phyloP scores from a whole-genome alignment of 345 rosid species.

The Populus nigra region DNA sequence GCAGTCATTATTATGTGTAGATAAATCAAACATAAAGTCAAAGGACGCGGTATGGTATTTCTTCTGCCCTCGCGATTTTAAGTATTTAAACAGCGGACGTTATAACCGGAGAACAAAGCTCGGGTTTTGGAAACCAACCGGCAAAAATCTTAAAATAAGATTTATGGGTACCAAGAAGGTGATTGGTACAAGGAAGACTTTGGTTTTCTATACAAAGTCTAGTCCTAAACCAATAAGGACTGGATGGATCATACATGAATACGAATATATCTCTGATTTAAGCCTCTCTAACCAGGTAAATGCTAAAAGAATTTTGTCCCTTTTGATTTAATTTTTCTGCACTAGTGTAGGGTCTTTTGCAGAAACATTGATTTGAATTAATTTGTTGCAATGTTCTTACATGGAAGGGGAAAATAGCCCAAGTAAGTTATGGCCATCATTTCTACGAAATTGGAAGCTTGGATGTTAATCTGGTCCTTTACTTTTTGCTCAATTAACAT shows the following conservation, averaged over 20 bases:
- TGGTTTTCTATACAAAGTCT: constrained; percentile 33
- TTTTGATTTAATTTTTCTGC: no score
- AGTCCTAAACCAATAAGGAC: constrained; percentile 14
- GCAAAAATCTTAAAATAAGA: constrained; percentile 15
- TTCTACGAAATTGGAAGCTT: not conserved
- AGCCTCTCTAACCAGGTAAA: constrained; percentile 15
- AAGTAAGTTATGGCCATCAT: not conserved
- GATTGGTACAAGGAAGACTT: constrained; percentile 45
- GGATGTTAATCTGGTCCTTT: not conserved
- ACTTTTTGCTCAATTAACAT: not conserved
- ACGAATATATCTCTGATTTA: constrained; percentile 31
- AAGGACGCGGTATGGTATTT: constrained; percentile 32
- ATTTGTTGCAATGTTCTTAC: not conserved
- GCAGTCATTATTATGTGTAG: not conserved
- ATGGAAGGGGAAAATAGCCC: not conserved
- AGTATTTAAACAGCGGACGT: constrained; percentile 19
- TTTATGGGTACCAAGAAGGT: not conserved
- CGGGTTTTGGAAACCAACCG: constrained; percentile 61
- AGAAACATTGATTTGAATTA: not conserved
- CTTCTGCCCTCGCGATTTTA: constrained; percentile 31
- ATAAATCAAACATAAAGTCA: not conserved
- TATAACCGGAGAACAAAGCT: constrained; percentile 23
- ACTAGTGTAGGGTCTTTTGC: no score
- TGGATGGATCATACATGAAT: constrained; percentile 29
- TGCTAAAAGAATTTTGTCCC: no score